Conservation (phyloP, 192 early-diverging fungal genomes). For the Globomyces pollinis-pini region DNA sequence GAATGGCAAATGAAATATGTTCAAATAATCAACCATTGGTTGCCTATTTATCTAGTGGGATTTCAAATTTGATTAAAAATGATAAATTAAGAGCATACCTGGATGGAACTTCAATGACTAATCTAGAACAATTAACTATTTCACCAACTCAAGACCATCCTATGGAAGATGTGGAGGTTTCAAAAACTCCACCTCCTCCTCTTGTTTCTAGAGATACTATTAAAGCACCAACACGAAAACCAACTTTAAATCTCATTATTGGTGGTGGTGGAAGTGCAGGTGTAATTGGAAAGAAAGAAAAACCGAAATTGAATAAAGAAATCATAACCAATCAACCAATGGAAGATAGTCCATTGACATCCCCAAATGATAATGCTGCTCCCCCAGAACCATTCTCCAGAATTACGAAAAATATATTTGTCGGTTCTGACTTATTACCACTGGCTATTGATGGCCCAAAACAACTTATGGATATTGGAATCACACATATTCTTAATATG, state of each 20-base stretch:
- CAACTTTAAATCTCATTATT: not conserved
- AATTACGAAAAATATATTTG: conserved; percentile 51
- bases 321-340: not conserved
- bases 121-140: not conserved
- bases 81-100: not conserved
- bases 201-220: not conserved
- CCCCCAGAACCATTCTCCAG: conserved; percentile 32
- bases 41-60: not conserved
- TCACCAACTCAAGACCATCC: not conserved
- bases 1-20: not conserved
- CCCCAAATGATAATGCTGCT: conserved; percentile 16
- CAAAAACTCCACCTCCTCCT: not conserved
- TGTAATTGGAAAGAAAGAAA: not conserved
- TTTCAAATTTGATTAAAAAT: not conserved
- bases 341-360: not conserved
- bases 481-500: conserved; percentile 69
- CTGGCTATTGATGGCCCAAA: conserved; percentile 36
- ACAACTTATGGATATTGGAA: conserved; percentile 39
- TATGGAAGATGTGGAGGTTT: not conserved
- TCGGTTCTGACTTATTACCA: conserved; percentile 58
- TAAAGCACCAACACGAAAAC: not conserved
- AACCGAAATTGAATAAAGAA: not conserved
- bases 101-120: not conserved
- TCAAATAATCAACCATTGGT: not conserved
- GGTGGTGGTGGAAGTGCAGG: not conserved